Evolutionary conservation across 2,329 filamentous ascomycete genomes (phyloP).

Genomic region (Rachicladosporium sp.): DNA sequence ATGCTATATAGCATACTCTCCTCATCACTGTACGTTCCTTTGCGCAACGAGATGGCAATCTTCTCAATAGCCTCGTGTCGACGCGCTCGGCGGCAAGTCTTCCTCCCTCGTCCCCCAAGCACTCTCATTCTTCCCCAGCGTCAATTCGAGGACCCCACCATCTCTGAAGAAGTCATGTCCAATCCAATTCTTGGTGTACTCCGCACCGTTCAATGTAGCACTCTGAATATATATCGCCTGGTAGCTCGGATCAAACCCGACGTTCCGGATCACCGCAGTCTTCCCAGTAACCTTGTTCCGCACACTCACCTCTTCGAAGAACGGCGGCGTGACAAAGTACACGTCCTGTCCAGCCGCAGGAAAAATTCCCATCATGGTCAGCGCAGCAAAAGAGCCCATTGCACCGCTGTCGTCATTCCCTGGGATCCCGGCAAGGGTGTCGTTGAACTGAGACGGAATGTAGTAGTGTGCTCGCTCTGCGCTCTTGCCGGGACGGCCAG

Average conservation of each 20-base stretch:
- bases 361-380: conserved; percentile 34
- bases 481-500: conserved; percentile 30
- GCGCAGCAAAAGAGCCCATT: conserved; percentile 33
- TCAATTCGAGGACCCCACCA: conserved; percentile 32
- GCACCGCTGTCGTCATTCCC: conserved; percentile 36
- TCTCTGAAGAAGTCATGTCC: conserved; percentile 33
- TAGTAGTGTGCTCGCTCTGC: conserved; percentile 31
- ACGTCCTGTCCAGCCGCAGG: conserved; percentile 37
- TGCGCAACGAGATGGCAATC: too few species aligned
- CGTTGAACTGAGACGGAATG: conserved; percentile 33
- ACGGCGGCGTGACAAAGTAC: conserved; percentile 36
- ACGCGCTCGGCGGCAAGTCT: conserved; percentile 31
- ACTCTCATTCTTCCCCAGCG: conserved; percentile 30
- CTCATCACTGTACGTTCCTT: too few species aligned
- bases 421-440: conserved; percentile 28
- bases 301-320: conserved; percentile 31
- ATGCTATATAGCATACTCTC: too few species aligned
- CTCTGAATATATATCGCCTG: conserved; percentile 33
- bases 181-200: conserved; percentile 34
- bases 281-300: conserved; percentile 28
- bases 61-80: conserved; percentile 4
- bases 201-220: conserved; percentile 29
- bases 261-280: conserved; percentile 29
- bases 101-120: conserved; percentile 30
- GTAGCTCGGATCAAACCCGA: conserved; percentile 31